Evolutionary conservation across 257 asterid species (phyloP), one percentile per base, ranked within the genome.

Genomic region (Vinca minor): DNA sequence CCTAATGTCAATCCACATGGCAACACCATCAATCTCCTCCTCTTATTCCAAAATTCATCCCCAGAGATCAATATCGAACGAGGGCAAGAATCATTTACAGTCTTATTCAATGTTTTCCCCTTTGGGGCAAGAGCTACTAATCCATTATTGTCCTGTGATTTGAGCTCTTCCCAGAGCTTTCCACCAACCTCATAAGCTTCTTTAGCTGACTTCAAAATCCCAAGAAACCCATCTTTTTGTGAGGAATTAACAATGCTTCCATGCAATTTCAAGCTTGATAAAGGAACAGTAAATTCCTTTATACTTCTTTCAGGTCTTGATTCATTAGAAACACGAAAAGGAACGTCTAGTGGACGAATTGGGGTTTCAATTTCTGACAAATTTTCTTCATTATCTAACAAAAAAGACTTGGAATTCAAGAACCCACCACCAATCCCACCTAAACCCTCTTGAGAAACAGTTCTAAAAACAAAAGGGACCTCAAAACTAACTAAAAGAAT

Each of bases 1-100:
- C 96, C 98, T 48, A 91, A 67, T 2, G 91, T 84, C 66, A 91
- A 72, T 65, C 98, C 98, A 68, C 98, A 88, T 0, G 98, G 95
- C 78, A 91, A 62, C 67, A 82, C 84, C 83, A 88, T 71, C 72
- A 91, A 44, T 60, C 82, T 81, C 44, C n/a, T n/a, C n/a, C 79
- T 79, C 63, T 68, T 76, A 45, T 73, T 61, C 49, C 68, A 62
- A 28, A 91, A 86, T 31, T 83, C 84, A 3, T 63, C 83, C 49
- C 94, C 91, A 1, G 79, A 59, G 12, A 76, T 67, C 5, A 85
- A 61, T 38, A 88, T 60, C 25, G 95, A 86, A 75, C 82, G 82
- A 9, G 87, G 95, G 79, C 95, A 91, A 28, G 70, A 21, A 25
- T 54, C 67, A 26, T 80, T 84, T 0, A 69, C 67, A 38, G 68